phyloP scores from a whole-genome alignment of 2,329 filamentous ascomycete species.

The Phaeosphaeria sp. region DNA sequence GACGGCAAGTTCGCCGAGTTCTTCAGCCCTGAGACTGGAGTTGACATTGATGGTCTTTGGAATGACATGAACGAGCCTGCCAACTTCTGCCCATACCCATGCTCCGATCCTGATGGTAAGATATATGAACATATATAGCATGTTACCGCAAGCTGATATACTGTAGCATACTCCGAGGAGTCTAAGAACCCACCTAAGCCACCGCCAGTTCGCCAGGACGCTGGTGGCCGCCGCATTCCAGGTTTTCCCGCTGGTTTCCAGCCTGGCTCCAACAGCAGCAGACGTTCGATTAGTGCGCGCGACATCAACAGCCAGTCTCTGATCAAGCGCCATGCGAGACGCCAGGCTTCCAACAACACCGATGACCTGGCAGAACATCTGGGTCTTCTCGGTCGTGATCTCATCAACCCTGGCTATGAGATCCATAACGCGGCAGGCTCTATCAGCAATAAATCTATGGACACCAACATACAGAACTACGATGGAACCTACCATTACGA shows the following conservation, averaged over 20 bases:
- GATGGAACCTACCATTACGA: conserved; percentile 74
- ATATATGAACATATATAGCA: too few species aligned
- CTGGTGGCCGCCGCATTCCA: conserved; percentile 66
- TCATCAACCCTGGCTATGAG: conserved; percentile 69
- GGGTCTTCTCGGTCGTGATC: conserved; percentile 68
- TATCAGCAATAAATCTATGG: conserved; percentile 59
- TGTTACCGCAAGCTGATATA: conserved; percentile 3
- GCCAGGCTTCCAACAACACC: conserved; percentile 39
- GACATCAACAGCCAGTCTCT: conserved; percentile 5
- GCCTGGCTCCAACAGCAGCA: conserved; percentile 50
- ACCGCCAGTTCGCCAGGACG: conserved; percentile 66
- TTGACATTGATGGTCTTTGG: conserved; percentile 79
- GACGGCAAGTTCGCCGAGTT: conserved; percentile 71
- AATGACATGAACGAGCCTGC: conserved; percentile 50
- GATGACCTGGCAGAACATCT: conserved; percentile 45
- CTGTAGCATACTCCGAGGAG: conserved; percentile 43
- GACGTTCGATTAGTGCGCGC: conserved; percentile 14
- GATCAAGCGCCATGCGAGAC: conserved; percentile 12
- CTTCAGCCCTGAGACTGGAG: conserved; percentile 68
- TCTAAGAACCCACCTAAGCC: conserved; percentile 66
- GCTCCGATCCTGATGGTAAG: conserved; percentile 48
- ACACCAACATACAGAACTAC: conserved; percentile 71
- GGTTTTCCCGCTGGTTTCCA: conserved; percentile 74
- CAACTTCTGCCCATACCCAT: conserved; percentile 54
- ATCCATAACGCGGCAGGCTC: conserved; percentile 63